Evolutionary conservation across 106 monocot species (phyloP), one percentile per base, ranked within the genome.

Genomic region (Chionographis japonica): DNA sequence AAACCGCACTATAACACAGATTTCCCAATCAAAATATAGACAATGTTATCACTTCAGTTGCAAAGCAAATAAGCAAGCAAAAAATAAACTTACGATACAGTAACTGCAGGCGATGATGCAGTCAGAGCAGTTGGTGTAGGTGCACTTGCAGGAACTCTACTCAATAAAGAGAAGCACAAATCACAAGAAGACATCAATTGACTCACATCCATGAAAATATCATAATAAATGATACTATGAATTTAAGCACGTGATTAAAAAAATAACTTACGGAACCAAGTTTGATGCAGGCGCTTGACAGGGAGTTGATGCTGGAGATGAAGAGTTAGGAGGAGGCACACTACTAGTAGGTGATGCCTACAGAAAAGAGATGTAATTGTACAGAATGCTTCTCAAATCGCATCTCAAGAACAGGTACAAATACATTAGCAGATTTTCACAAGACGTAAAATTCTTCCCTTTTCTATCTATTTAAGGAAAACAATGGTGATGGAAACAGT

Each of bases 301-400:
- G 37, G 75, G 36, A 11, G 52, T 68, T 59, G 84, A 37, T 16
- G 75, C 43, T 41, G 51, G 60, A 37, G 67, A 37, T 53, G 75
- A 40, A 43, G 72, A 50, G 16, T 17, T 50, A 15, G 77, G 54
- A 15, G 77, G 54, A 58, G 79, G 38, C 15, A 62, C 68, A 13
- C 72, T 56, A 19, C 67, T 74, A 56, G 82, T 41, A 70, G 74
- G 43, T 35, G 83, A 74, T n/a, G 65, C 66, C 83, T 83, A 63
- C 39, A 66, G 3, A 55, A 41, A 18, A n/a, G 0, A 12, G 2
- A 27, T 27, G 1, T 27, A 27, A 27, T 27, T 27, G 27, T 27
- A 27, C 27, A 27, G 27, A 27, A 27, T 27, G 27, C 27, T 27
- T 27, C 27, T 27, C 27, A 27, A 27, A 27, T 27, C 27, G 27